Conservation (phyloP, 2,329 filamentous ascomycete species). For the Aureobasidium lini region DNA sequence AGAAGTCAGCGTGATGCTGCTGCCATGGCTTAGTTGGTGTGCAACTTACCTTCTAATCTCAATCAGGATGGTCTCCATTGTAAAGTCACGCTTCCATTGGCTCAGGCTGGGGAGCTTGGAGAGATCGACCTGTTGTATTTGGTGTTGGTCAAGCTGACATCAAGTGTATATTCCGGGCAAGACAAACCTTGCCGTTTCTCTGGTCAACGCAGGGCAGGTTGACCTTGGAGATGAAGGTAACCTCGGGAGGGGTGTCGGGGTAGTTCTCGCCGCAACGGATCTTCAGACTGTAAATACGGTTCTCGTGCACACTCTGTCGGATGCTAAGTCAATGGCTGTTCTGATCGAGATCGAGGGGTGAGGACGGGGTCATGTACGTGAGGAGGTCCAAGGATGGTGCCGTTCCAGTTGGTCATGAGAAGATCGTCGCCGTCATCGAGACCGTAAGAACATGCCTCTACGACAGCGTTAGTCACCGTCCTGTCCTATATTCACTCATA, state of each 20-base stretch:
- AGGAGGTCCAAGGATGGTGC: slow-evolving; percentile 91
- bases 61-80: slow-evolving; percentile 88
- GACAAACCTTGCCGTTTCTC: slow-evolving; percentile 61
- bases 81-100: slow-evolving; percentile 87
- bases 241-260: slow-evolving; percentile 78
- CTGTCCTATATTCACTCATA: no score
- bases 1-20: background rate
- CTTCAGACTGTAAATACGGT: slow-evolving; percentile 96
- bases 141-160: slow-evolving; percentile 1
- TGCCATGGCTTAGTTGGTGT: background rate
- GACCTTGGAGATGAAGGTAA: slow-evolving; percentile 89
- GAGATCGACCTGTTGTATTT: slow-evolving; percentile 61
- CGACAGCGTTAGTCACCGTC: background rate
- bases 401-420: slow-evolving; percentile 97
- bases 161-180: background rate
- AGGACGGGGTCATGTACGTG: slow-evolving; percentile 58
- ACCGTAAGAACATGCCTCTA: slow-evolving; percentile 95
- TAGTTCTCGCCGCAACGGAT: slow-evolving; percentile 91
- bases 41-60: slow-evolving; percentile 65
- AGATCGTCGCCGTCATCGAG: slow-evolving; percentile 90
- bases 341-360: background rate
- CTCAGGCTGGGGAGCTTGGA: slow-evolving; percentile 75
- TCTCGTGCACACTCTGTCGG: slow-evolving; percentile 82
- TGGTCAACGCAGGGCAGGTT: slow-evolving; percentile 92
- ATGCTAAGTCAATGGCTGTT: background rate